Percentiles rank a stretch among this genome's conserved stretches.
Evolutionary conservation across 1,139 yeast genomes (phyloP).

Genomic region (Sugiyamaella castrensis): DNA sequence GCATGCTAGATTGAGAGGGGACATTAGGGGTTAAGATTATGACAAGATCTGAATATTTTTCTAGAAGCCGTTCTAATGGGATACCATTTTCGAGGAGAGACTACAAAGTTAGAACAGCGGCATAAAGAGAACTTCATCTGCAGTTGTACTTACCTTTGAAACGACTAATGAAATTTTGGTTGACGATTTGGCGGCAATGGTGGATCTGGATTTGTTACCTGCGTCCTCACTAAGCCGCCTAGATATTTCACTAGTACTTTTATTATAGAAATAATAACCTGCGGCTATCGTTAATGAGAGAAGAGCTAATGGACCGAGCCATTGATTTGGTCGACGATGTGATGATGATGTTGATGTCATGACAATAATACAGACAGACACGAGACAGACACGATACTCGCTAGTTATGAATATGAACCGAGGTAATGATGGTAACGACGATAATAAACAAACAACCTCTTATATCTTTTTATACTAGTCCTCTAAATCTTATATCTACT

Average conservation of each 20-base stretch:
- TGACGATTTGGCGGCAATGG: slow-evolving; percentile 3
- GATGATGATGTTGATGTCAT: no score
- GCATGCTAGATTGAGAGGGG: slow-evolving; percentile 13
- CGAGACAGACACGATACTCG: no score
- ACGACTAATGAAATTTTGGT: slow-evolving; percentile 25
- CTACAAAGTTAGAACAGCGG: slow-evolving; percentile 7
- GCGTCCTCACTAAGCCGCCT: no score
- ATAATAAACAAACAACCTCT: no score
- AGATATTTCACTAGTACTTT: no score
- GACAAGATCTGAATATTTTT: slow-evolving; percentile 28
- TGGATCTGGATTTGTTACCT: no score
- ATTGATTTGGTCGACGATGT: no score
- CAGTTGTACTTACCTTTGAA: slow-evolving; percentile 17
- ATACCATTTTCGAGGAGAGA: slow-evolving; percentile 25
- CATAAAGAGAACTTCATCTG: not conserved
- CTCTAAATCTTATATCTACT: no score
- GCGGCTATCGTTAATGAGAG: slow-evolving; percentile 4
- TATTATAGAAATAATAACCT: slow-evolving; percentile 4
- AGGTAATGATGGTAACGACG: no score
- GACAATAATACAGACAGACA: no score
- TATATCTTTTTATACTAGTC: no score
- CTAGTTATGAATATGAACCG: no score
- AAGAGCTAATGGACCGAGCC: not conserved
- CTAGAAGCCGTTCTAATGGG: slow-evolving; percentile 26
- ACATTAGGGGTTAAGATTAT: slow-evolving; percentile 29